Evolutionary conservation across 805 yeast species (phyloP), one percentile per base, ranked within the genome.

Genomic region (Starmerella lactis-condensi): DNA sequence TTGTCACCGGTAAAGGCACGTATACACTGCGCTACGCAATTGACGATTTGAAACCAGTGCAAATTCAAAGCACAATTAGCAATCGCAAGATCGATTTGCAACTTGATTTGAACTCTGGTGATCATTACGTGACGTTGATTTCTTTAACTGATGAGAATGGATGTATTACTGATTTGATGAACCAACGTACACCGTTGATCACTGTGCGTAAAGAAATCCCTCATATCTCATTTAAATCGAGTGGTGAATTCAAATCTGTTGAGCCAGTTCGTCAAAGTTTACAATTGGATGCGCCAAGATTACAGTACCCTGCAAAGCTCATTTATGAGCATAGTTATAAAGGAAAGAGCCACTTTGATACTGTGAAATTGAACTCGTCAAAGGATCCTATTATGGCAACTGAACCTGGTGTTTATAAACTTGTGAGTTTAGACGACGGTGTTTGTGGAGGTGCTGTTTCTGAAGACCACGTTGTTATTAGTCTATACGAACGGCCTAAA

Each of bases 1-100:
- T 51, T 7, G 63, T 89, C 15, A 69, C 66, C 29, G 99, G 99
- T 10, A 71, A 72, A 40, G 67, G 75, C 0, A 96, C 96, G 4
- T 79, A 75, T 42, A 57, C 65, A 2, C 59, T 89, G 32, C 61
- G 59, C 15, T 83, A 82, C 52, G 76, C 71, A 32, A 56, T 85
- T 7, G 47, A 44, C 18, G 45, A 39, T 21, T 14, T 18, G 11
- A 12, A 14, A 5, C 21, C 12, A 11, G 15, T 20, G 10, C 22
- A 26, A 3, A 15, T 27, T n/a, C 15, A 22, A 5, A 31, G 39
- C 14, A 26, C 24, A 12, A 32, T 28, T 2, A 22, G 31, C 15
- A 51, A 75, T 13, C 74, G 73, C 14, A 5, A 31, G 13, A 31
- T 17, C 17, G 22, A 14, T 12, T 27, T 39, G n/a, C 29, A 30